Base-by-base conservation (phyloP, 805 yeast species). In the Cephaloascus fragrans region DNA sequence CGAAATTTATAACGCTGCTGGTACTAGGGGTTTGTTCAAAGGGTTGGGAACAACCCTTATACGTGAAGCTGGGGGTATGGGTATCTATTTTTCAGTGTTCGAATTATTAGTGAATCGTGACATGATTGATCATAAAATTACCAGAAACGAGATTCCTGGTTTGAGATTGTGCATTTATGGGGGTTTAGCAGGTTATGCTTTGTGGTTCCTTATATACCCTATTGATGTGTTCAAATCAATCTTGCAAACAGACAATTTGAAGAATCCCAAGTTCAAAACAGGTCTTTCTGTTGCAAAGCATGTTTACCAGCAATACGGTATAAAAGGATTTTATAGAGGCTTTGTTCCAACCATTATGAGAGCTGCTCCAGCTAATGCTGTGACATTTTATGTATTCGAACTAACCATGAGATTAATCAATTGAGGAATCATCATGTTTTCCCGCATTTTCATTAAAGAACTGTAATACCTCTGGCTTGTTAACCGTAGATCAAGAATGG, bases 301-400 rank as follows among this genome's bases (percentile, higher is more conserved):
- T 41, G 69, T 86, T 18, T 70, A 56, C 52, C 59, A 56, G 37
- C 66, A 69, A n/a, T 67, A 69, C 38, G 97, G 97, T 19, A 41
- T 77, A 19, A 68, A 68, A 45, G 95, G 95, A 0, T 83, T 93
- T 53, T 84, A 85, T 62, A 81, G 81, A 61, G 99, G 99, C 2
- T 89, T 94, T 55, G 61, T 77, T 16, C 97, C 98, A 31, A 89
- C 97, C 0, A 76, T 93, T 46, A 65, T 93, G 46, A 82, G 99
- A 63, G 97, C 99, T 37, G 95, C 96, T 3, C 98, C 98, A 1
- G 98, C 94, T 3, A 94, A 93, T 56, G 99, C 96, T 33, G 95
- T 94, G 23, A 94, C 98, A 0, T 93, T 93, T 62, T 82, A 87
- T 34, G 88, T 94, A 2, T 93, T 93, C 57, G 99, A 93, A 60